phyloP scores from a whole-genome alignment of 805 yeast species.

The Cyberlindnera americana region DNA sequence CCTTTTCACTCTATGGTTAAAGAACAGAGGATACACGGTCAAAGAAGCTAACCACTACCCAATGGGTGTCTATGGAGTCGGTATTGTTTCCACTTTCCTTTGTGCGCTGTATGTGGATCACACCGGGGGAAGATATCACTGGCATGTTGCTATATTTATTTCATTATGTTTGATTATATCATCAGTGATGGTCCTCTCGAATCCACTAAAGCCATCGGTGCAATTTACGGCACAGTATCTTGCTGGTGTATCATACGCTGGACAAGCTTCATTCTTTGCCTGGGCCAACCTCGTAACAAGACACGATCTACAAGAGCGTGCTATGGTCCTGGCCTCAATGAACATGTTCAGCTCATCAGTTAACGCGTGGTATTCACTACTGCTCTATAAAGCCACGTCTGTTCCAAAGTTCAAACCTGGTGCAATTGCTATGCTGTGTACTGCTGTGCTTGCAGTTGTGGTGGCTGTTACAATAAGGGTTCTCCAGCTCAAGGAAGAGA shows the following conservation, averaged over 20 bases:
- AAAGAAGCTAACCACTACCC: conserved; percentile 49
- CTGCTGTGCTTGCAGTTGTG: conserved; percentile 40
- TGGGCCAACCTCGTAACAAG: conserved; percentile 62
- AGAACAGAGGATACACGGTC: conserved; percentile 37
- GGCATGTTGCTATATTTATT: conserved; percentile 47
- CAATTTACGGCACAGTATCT: conserved; percentile 55
- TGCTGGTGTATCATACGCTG: conserved; percentile 53
- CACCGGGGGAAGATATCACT: conserved; percentile 42
- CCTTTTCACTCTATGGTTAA: conserved; percentile 46
- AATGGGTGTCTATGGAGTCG: conserved; percentile 52
- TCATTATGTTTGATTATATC: conserved; percentile 41
- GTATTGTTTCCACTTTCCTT: conserved; percentile 41
- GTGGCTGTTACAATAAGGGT: conserved; percentile 40
- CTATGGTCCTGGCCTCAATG: conserved; percentile 62
- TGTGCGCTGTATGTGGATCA: conserved; percentile 43
- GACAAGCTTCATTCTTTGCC: conserved; percentile 57
- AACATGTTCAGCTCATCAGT: conserved; percentile 61
- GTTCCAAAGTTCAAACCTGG: conserved; percentile 52
- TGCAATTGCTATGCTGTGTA: conserved; percentile 54
- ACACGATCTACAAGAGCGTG: conserved; percentile 59
- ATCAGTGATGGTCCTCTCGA: conserved; percentile 42
- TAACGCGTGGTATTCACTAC: conserved; percentile 61
- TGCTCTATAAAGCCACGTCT: conserved; percentile 49
- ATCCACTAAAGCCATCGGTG: conserved; percentile 35
- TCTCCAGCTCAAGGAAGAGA: conserved; percentile 38